Percentiles rank a stretch among this genome's conserved stretches.
Conservation (phyloP, 78 protist species). For the Dictyostelium purpureum region DNA sequence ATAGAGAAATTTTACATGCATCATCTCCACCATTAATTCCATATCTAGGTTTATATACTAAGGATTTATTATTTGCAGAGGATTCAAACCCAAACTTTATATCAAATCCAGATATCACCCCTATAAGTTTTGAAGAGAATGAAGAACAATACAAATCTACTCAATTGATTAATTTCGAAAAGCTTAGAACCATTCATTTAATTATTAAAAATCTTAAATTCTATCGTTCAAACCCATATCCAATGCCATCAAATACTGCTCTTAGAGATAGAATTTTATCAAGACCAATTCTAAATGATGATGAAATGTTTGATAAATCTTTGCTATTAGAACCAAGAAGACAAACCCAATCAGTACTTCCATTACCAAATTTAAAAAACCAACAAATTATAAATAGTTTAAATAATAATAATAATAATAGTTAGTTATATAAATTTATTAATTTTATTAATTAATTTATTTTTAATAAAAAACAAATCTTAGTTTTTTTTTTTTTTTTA, state of each 20-base stretch:
- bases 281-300: slow-evolving; percentile 56
- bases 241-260: not conserved
- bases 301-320: slow-evolving; percentile 74
- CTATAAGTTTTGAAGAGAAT: not conserved
- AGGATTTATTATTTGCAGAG: slow-evolving; percentile 26
- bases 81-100: slow-evolving; percentile 34
- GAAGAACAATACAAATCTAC: not conserved
- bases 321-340: slow-evolving; percentile 51
- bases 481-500: not conserved
- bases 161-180: slow-evolving; percentile 37
- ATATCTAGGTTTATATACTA: slow-evolving; percentile 52
- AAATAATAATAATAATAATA: too few species aligned
- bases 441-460: too few species aligned
- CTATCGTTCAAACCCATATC: slow-evolving; percentile 14
- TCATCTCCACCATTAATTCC: slow-evolving; percentile 53
- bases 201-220: slow-evolving; percentile 4
- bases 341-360: not conserved
- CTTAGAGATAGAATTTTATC: slow-evolving; percentile 1
- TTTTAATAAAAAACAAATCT: not conserved
- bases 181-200: slow-evolving; percentile 36
- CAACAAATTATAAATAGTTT: not conserved
- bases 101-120: not conserved
- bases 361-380: not conserved
- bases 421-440: too few species aligned
- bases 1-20: slow-evolving; percentile 24